Percentiles rank a stretch among this genome's conserved stretches.
These are phyloP conservation scores for Lipomyces kockii DNA, from an alignment of 805 yeast genomes.

Conservation along the genomic window DNA sequence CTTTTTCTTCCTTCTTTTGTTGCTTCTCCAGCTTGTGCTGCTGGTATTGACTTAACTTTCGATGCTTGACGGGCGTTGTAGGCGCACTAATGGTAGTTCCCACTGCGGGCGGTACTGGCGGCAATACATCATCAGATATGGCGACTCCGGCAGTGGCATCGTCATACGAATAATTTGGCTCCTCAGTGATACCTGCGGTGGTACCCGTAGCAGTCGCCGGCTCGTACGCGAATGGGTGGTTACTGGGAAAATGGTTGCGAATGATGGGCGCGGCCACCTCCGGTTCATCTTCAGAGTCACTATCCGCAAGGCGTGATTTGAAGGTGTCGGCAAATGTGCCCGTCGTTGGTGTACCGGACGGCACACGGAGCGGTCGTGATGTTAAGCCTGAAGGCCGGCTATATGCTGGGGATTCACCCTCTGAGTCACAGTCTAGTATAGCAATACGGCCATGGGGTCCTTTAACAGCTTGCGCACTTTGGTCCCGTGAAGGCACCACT, in stretches of 20 bases:
- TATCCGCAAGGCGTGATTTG: slow-evolving; percentile 1
- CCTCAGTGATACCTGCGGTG: background rate
- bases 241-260: slow-evolving; percentile 10
- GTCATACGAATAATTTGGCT: background rate
- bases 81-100: background rate
- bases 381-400: background rate
- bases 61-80: slow-evolving; percentile 13
- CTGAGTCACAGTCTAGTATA: background rate
- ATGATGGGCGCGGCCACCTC: slow-evolving; percentile 4
- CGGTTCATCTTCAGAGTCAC: background rate
- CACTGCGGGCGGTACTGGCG: background rate
- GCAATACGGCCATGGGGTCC: background rate
- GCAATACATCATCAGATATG: background rate
- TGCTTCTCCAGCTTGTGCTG: slow-evolving; percentile 19
- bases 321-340: background rate
- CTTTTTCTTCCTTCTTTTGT: slow-evolving; percentile 39
- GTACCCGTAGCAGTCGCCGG: background rate
- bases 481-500: background rate
- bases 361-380: background rate
- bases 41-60: slow-evolving; percentile 29
- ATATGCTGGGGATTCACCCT: background rate
- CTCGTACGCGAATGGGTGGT: slow-evolving; percentile 10
- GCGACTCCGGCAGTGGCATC: background rate
- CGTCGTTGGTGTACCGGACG: background rate
- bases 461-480: background rate